Evolutionary conservation across 352 stramenopile species (phyloP), one percentile per base, ranked within the genome.

Genomic region (Pythium dissotocum): DNA sequence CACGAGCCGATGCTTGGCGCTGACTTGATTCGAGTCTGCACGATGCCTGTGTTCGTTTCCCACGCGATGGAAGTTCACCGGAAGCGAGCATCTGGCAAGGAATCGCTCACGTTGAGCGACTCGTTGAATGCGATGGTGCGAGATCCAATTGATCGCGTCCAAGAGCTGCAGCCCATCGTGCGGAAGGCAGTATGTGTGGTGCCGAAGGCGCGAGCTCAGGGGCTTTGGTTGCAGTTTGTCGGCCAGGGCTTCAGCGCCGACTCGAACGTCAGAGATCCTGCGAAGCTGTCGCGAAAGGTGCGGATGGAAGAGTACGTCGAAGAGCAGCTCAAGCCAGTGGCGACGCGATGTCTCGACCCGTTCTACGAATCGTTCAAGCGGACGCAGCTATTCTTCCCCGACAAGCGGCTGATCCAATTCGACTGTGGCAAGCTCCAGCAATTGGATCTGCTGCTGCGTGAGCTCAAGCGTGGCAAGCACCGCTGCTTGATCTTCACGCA

Each of bases 401-500:
- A 99, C 73, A 98, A 99, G 64, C 93, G 95, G 32, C 76, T 74
- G 40, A 79, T 99, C 16, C 97, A 99, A 73, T 99, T 98, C 69
- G 97, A 99, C 77, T 98, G 96, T 63, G 90, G 95, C n/a, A 91
- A 90, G 60, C 77, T 99, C 3, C 88, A 99, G 46, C 80, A 94
- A 38, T 65, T 97, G 9, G 87, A 88, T 33, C 42, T 79, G 35
- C 96, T 99, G 71, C 77, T 99, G 18, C 95, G 92, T 5, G 97
- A 98, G 63, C 81, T 99, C n/a, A 98, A 98, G 66, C 87, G 85
- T 13, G 96, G 88, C 14, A 90, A 91, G 8, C 97, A 99, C 69
- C 86, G 97, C 26, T 97, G 89, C 7, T 76, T 98, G n/a, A 98
- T 98, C 46, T 98, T 98, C 62, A 98, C 93, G 30, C 97, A 99